Percentiles rank a stretch among this genome's conserved stretches.
Evolutionary conservation across 495 filamentous ascomycete species (phyloP).

Genomic region (Cercophora samala): DNA sequence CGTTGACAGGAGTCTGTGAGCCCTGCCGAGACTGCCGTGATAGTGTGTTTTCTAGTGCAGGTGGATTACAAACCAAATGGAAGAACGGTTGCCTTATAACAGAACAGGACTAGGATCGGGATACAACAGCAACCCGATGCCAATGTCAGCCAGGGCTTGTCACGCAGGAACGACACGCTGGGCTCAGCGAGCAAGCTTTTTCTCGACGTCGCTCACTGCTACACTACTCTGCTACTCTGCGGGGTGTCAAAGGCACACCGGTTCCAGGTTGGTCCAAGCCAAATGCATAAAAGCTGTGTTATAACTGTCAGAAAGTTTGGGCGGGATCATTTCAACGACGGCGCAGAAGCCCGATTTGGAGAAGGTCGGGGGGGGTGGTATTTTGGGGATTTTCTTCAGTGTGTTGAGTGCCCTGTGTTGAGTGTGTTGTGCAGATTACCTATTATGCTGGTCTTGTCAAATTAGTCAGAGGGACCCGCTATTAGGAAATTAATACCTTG

Average conservation of each 20-base stretch:
- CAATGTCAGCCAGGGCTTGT: not conserved
- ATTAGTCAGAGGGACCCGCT: too few relatives aligned
- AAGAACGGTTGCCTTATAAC: not conserved
- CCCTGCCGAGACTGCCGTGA: not conserved
- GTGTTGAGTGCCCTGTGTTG: too few relatives aligned
- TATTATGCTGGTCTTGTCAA: too few relatives aligned
- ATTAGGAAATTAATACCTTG: too few relatives aligned
- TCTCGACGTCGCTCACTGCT: not conserved
- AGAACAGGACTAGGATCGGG: not conserved
- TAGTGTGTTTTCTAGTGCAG: not conserved
- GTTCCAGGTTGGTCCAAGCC: too few relatives aligned
- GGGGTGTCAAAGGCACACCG: not conserved
- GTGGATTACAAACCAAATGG: not conserved
- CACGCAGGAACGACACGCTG: constrained; percentile 1
- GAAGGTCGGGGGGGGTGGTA: not conserved
- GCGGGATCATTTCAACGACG: not conserved
- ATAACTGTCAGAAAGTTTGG: constrained; percentile 1
- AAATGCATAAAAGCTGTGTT: not conserved
- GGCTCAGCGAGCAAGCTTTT: not conserved
- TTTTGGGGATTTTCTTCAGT: not conserved
- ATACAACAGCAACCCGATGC: not conserved
- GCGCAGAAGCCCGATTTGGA: constrained; percentile 2
- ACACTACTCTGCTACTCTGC: not conserved
- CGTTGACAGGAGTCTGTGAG: not conserved
- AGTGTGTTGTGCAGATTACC: too few relatives aligned